Evolutionary conservation across 495 filamentous ascomycete species (phyloP), one percentile per base, ranked within the genome.

Genomic region (Rusavskia elegans): DNA sequence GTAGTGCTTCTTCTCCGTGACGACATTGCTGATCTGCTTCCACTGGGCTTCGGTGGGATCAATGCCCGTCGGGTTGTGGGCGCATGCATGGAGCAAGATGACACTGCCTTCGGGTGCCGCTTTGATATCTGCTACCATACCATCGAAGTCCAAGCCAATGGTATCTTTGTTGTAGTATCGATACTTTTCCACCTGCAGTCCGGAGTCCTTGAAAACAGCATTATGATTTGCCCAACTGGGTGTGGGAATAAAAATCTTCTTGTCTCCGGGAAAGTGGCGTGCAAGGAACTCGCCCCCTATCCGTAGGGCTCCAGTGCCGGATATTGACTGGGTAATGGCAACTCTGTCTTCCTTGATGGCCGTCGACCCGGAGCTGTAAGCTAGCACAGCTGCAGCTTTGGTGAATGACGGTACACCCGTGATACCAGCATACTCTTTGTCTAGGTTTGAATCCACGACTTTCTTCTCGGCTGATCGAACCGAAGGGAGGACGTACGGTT

Each of bases 111-210:
- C 76, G 46, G 89, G 89, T 32, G 90, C 88, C 51, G 77, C 77
- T 71, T 90, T 90, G 72, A 98, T 82, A 67, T 98, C 92, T 58
- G 73, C 81, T 40, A 97, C 60, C 77, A 98, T 77, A 59, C 92
- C 92, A 57, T 95, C 87, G 63, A 96, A 95, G 74, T 97, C 92
- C 48, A 98, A 81, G 36, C 92, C 90, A 64, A 96, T 96, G 61
- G 89, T 96, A 64, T 95, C 82, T 76, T 95, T 94, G 77, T 96
- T 86, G 76, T 98, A 98, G 80, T 98, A 98, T 59, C 86, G 75
- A 76, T 98, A 98, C 72, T 85, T 86, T 68, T 85, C 82, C 46
- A 95, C 87, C 70, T 87, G 78, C 50, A 98, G 76, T 36, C 86
- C 83, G 19, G 86, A 85, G 70, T 97, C 92, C 67, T 79, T 84